These are phyloP conservation scores for Insectozyma bohioensis DNA, from an alignment of 1,139 yeast species.

Conservation along the genomic window DNA sequence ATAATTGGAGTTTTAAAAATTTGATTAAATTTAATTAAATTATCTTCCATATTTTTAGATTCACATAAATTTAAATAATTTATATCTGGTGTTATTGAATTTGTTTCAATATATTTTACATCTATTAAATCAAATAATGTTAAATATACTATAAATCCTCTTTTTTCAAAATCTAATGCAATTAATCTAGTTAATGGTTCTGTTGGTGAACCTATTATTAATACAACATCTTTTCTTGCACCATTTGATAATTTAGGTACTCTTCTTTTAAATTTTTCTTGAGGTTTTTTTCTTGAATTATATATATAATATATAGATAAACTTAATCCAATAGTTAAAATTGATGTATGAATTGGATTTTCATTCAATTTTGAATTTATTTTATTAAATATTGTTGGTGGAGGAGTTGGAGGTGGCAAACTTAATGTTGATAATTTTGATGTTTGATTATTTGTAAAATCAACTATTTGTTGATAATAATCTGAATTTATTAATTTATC, in stretches of 20 bases:
- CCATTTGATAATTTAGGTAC: conserved; percentile 68
- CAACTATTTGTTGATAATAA: conserved; percentile 18
- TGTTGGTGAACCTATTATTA: conserved; percentile 74
- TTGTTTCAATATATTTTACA: conserved; percentile 54
- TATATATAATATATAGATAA: conserved; percentile 14
- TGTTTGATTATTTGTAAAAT: conserved; percentile 14
- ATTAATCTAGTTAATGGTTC: conserved; percentile 72
- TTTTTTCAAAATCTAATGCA: conserved; percentile 69
- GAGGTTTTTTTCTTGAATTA: not conserved
- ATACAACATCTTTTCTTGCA: conserved; percentile 70
- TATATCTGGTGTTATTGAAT: conserved; percentile 55
- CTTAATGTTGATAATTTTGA: conserved; percentile 6
- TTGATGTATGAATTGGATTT: conserved; percentile 19
- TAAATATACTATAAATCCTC: conserved; percentile 80
- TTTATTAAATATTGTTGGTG: conserved; percentile 9
- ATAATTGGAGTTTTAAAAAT: conserved; percentile 38
- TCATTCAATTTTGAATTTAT: conserved; percentile 14
- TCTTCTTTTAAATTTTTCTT: conserved; percentile 37
- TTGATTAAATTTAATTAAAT: conserved; percentile 37
- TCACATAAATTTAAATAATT: conserved; percentile 40
- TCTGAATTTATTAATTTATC: conserved; percentile 23
- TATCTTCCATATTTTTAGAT: conserved; percentile 29
- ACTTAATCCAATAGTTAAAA: conserved; percentile 34
- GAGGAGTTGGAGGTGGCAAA: conserved; percentile 6
- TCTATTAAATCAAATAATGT: conserved; percentile 69